Percentiles rank a stretch among this genome's conserved stretches.
Evolutionary conservation across 106 monocot genomes (phyloP).

Genomic region (Allium sativum): DNA sequence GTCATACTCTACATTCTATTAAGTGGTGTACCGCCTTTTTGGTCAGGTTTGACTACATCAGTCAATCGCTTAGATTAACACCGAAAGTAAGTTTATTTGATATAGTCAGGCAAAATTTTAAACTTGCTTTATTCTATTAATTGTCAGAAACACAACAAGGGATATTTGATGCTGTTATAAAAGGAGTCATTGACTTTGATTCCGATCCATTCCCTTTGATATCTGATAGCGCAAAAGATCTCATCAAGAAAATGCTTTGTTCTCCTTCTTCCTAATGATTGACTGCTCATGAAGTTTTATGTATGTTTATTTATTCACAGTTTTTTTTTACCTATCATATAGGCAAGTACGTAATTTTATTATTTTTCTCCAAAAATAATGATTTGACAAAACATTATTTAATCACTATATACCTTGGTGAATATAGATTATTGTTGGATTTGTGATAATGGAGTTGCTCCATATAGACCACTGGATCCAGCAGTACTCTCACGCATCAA

Average conservation of each 20-base stretch:
- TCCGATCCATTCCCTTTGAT: conserved; percentile 71
- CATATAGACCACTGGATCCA: conserved; percentile 32
- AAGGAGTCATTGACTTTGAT: conserved; percentile 62
- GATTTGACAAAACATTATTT: no score
- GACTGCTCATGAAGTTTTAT: conserved; percentile 68
- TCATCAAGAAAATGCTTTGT: conserved; percentile 69
- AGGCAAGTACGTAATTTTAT: neutral
- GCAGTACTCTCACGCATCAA: conserved; percentile 34
- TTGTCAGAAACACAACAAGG: conserved; percentile 68
- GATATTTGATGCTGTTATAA: conserved; percentile 75
- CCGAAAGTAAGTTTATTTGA: no score
- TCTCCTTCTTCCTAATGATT: conserved; percentile 43
- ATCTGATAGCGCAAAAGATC: conserved; percentile 74
- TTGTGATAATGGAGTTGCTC: conserved; percentile 40
- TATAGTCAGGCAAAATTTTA: neutral
- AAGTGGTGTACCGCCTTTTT: conserved; percentile 72
- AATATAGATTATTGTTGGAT: conserved; percentile 37
- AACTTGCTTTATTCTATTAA: conserved; percentile 1
- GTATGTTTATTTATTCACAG: conserved; percentile 10
- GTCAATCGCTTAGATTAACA: neutral
- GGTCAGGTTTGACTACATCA: conserved; percentile 30
- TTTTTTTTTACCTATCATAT: neutral
- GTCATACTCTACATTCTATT: conserved; percentile 69
- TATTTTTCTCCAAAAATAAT: no score
- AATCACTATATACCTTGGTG: no score